phyloP scores from a whole-genome alignment of 331 rosid genomes.

The Arachis monticola region DNA sequence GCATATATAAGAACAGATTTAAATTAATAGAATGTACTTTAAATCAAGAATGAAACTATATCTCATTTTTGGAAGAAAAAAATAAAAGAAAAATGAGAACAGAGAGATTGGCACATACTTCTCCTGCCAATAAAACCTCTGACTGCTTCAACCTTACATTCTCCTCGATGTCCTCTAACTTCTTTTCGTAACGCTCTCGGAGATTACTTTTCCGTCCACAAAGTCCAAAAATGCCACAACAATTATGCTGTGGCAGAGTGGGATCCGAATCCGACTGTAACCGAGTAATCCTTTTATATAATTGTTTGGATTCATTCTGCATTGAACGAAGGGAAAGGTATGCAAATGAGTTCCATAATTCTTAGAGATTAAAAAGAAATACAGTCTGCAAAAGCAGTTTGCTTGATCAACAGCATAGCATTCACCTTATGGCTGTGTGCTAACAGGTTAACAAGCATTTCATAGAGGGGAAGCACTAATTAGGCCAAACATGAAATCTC shows the following conservation, averaged over 20 bases:
- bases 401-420: conserved; percentile 28
- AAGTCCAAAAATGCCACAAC: conserved; percentile 55
- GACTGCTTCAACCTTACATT: conserved; percentile 72
- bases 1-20: conserved; percentile 37
- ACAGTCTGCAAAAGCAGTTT: conserved; percentile 5
- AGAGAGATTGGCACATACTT: conserved; percentile 67
- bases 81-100: conserved; percentile 10
- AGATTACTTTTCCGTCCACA: conserved; percentile 59
- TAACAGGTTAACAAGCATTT: background rate
- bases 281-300: conserved; percentile 53
- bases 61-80: conserved; percentile 11
- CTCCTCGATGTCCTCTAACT: conserved; percentile 75
- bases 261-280: conserved; percentile 63
- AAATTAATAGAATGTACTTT: conserved; percentile 39
- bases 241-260: conserved; percentile 38
- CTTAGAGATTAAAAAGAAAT: conserved; percentile 25
- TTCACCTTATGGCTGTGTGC: conserved; percentile 9
- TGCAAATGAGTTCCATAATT: conserved; percentile 23
- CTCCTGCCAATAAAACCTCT: conserved; percentile 66
- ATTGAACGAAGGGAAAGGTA: conserved; percentile 38
- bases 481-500: background rate
- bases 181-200: conserved; percentile 67
- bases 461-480: background rate
- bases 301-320: conserved; percentile 64
- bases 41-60: conserved; percentile 8